Evolutionary conservation across 1,284 basidiomycete genomes (phyloP).

Genomic region (Veloporphyrellus conicus): DNA sequence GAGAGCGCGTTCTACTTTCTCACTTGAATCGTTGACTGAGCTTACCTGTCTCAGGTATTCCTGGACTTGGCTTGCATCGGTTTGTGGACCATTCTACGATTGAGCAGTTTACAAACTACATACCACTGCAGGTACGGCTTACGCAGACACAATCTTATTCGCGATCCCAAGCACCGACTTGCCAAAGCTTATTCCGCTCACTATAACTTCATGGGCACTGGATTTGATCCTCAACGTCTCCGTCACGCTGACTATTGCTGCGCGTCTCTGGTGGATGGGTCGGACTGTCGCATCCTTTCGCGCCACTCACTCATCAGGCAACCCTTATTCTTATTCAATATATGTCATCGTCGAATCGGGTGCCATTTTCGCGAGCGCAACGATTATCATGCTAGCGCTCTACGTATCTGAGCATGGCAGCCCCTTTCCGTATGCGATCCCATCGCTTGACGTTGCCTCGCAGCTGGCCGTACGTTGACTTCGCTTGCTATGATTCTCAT

Average conservation of each 20-base stretch:
- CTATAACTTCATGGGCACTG: conserved; percentile 14
- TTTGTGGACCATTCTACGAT: background rate
- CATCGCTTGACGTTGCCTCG: conserved; percentile 16
- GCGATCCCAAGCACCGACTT: conserved; percentile 11
- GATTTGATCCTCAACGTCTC: conserved; percentile 15
- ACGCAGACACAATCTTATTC: conserved; percentile 13
- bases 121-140: conserved; percentile 7
- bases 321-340: conserved; percentile 15
- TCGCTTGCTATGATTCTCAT: background rate
- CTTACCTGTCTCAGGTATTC: conserved; percentile 8
- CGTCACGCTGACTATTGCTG: conserved; percentile 18
- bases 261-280: conserved; percentile 17
- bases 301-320: conserved; percentile 1
- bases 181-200: conserved; percentile 7
- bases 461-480: conserved; percentile 13
- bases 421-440: conserved; percentile 15
- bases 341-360: conserved; percentile 18
- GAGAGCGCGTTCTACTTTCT: background rate
- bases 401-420: conserved; percentile 11
- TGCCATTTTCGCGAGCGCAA: conserved; percentile 15
- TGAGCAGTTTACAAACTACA: conserved; percentile 1
- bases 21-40: background rate
- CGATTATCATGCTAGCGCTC: conserved; percentile 14
- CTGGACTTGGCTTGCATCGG: conserved; percentile 18
- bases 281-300: conserved; percentile 9